These are phyloP conservation scores for Candolleomyces eurysporus DNA, from an alignment of 768 basidiomycete genomes.

Conservation along the genomic window DNA sequence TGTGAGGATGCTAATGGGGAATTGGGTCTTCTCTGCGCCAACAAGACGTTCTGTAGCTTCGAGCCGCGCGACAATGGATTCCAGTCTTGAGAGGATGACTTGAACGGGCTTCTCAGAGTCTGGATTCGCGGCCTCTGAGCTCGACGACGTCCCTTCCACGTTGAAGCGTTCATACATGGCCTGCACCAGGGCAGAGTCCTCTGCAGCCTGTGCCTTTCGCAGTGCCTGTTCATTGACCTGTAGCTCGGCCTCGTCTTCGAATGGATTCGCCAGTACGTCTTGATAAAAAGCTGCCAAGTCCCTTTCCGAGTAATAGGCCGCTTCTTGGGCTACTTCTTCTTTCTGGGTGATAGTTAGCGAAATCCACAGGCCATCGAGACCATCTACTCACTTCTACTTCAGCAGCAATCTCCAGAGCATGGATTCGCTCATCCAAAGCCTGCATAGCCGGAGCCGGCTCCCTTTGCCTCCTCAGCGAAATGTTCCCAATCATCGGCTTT, in stretches of 20 bases:
- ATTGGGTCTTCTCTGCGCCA: slow-evolving; percentile 12
- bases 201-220: slow-evolving; percentile 1
- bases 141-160: slow-evolving; percentile 5
- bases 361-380: no score
- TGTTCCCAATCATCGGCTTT: neutral
- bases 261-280: slow-evolving; percentile 13
- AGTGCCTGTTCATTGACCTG: slow-evolving; percentile 6
- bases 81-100: slow-evolving; percentile 32
- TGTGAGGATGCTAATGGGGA: slow-evolving; percentile 49
- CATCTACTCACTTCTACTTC: slow-evolving; percentile 10
- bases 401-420: slow-evolving; percentile 10
- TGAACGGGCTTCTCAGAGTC: slow-evolving; percentile 22
- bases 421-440: slow-evolving; percentile 13
- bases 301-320: slow-evolving; percentile 10
- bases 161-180: slow-evolving; percentile 4
- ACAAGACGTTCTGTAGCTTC: slow-evolving; percentile 23
- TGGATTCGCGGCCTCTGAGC: slow-evolving; percentile 3
- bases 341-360: neutral
- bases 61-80: slow-evolving; percentile 33
- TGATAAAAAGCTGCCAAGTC: slow-evolving; percentile 15
- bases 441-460: neutral
- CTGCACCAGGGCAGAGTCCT: slow-evolving; percentile 9
- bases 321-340: slow-evolving; percentile 10
- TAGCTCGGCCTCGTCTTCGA: slow-evolving; percentile 3
- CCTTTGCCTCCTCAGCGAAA: neutral